Base-by-base conservation (phyloP, 768 basidiomycete species). In the Baorangia bicolor region DNA sequence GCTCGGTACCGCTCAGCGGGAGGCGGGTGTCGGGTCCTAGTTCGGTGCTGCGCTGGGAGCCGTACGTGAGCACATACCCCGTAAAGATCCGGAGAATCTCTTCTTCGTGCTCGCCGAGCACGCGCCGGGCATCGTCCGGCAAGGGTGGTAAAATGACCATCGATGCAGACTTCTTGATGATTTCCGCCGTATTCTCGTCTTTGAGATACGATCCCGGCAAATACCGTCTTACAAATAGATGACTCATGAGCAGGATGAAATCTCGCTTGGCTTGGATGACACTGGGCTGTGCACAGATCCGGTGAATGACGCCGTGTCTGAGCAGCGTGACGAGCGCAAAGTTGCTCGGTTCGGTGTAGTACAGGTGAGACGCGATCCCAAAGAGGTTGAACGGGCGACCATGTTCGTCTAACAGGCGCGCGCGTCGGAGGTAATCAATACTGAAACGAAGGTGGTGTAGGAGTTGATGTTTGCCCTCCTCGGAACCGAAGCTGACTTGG, bases 311-410 rank as follows among this genome's bases (percentile, higher is more conserved):
- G 9, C 87, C 87, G 5, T 72, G 72, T 34, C 80, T 80, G 40
- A 89, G 69, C 16, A 90, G 75, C 1, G 77, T 65, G 12, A 86
- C 80, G 2, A 89, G 69, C 0, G 87, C 87, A 37, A 90, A 75
- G 68, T 88, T 89, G 71, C 79, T 81, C 2, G 88, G 87, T 66
- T 90, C 87, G 1, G 82, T 81, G 61, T 86, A 84, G 44, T 84
- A 84, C 30, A 85, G 71, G 57, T 81, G 83, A 1, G 81, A 73
- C 0, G 80, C 79, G 12, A 85, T 71, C 0, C 76, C 79, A 55
- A 80, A 82, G 7, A 86, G 69, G 56, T 85, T 81, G 62, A 85
- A 76, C 0, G 84, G 85, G 39, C 73, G 77, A 18, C 88, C 88
- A 18, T 69, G 64, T 34, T 69, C 70, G 49, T 82, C 78, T 39